Base-by-base conservation (phyloP, 441 rosid genomes). In the Gossypium gossypioides region DNA sequence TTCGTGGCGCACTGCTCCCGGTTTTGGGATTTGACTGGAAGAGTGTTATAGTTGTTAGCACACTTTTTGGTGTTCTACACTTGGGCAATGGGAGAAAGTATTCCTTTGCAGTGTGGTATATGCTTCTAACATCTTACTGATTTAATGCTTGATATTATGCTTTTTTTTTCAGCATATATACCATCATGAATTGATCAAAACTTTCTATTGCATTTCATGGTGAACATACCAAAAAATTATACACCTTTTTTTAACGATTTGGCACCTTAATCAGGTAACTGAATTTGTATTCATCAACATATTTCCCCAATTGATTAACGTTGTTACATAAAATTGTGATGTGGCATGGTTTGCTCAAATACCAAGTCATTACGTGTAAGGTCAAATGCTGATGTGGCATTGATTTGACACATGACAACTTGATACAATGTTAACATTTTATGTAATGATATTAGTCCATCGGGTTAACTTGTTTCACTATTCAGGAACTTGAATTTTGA, bases 61-160 rank as follows among this genome's bases (percentile, higher is more conserved):
- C 79, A 63, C 34, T 94, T 72, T 94, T 91, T 32, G 97, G 98
- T 54, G 79, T 83, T 73, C 81, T 91, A 12, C 98, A 94, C 82
- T 77, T 91, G 34, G 96, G 98, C 10, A 84, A 83, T 21, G 92
- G 97, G 52, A 86, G 96, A 64, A 94, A 91, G 80, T 91, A 83
- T 75, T 90, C 98, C 50, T 94, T 90, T 56, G 96, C 93, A 40
- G 29, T 87, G 72, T 94, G 96, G 98, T 93, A 91, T 59, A 91
- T 59, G 68, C 42, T 24, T 64, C 65, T 50, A 51, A 27, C 9
- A 27, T 51, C 46, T 8, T 8, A 27, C 6, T 68, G 71, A 27
- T 67, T 67, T 15, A 67, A n/a, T 6, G 55, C 19, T 44, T 21
- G 32, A 29, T 68, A 27, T 18, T 22, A 25, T 58, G 8, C n/a